Percentiles rank a stretch among this genome's conserved stretches.
phyloP scores from a whole-genome alignment of 2,329 filamentous ascomycete species.

The Septoria linicola region DNA sequence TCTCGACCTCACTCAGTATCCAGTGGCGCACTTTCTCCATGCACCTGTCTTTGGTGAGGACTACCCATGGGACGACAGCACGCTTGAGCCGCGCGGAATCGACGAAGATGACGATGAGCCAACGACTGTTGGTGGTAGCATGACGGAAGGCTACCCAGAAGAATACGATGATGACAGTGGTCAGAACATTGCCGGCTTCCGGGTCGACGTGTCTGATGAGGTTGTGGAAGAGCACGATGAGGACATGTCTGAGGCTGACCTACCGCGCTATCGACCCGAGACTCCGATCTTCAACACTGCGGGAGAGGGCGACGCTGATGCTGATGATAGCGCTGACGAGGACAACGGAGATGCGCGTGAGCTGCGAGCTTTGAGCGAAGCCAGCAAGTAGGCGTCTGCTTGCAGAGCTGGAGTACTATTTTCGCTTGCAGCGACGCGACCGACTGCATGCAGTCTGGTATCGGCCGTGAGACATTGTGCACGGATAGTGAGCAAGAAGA shows the following conservation, averaged over 20 bases:
- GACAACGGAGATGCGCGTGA: not conserved
- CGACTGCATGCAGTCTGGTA: too few relatives aligned
- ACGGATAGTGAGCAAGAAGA: not conserved
- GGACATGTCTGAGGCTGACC: not conserved
- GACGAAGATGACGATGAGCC: not conserved
- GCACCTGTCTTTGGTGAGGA: conserved; percentile 42
- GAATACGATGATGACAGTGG: not conserved
- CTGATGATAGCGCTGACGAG: not conserved
- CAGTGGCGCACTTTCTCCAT: conserved; percentile 49
- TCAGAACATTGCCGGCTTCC: conserved; percentile 5
- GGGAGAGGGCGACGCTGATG: not conserved
- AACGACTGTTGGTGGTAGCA: not conserved
- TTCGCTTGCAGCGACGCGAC: too few relatives aligned
- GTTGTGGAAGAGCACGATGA: conserved; percentile 1
- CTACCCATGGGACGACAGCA: conserved; percentile 41
- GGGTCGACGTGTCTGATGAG: conserved; percentile 1
- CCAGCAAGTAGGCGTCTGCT: too few relatives aligned
- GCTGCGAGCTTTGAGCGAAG: not conserved
- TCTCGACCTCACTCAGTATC: conserved; percentile 40
- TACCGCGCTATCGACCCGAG: not conserved
- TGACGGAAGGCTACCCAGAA: not conserved
- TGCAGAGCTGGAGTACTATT: too few relatives aligned
- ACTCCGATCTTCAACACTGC: not conserved
- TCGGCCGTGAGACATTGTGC: too few relatives aligned
- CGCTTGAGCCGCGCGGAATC: not conserved